Evolutionary conservation across 2,329 filamentous ascomycete genomes (phyloP), one percentile per base, ranked within the genome.

Genomic region (Cladosporium oxysporum): DNA sequence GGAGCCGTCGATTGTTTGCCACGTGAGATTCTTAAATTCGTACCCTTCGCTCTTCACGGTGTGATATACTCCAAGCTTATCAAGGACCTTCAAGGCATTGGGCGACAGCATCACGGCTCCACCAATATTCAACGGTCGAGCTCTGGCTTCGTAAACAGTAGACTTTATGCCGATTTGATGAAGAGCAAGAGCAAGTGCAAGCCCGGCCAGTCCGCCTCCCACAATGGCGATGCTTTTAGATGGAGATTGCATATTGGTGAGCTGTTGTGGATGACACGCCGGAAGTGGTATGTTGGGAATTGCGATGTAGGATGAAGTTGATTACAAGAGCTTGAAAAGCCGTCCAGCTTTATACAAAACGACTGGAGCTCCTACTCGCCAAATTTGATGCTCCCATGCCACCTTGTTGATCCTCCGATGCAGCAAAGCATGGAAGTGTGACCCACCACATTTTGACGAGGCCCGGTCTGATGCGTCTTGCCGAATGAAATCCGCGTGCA

Each of bases 81-180:
- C 55, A 11, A 58, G 55, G 7, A 58, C n/a, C 23, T 58, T 58
- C 18, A 58, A 14, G 7, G 55, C 55, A 7, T 58, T 58, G 12
- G 55, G 33, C 14, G 55, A 58, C 55, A 58, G 29, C 33, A 58
- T 58, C 2, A 58, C 55, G 5, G 55, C 55, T 18, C 55, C 55
- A 28, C 55, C 55, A 16, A 58, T 58, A 11, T 58, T 23, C 33
- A 58, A n/a, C 2, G 55, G 55, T 18, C 23, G 55, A 28, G 33
- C n/a, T 12, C 55, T 58, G 12, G 55, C 55, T 41, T 58, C 55
- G n/a, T 23, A 58, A 1, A 58, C 23, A 21, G 55, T 12, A 28
- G 31, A 23, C 7, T n/a, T 14, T 21, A 41, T 41, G 29, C 55
- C 55, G 18, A 23, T 5, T 10, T 58, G 55, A 26, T 58, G 31